These are phyloP conservation scores for Mycena capillaripes DNA, from an alignment of 768 basidiomycete genomes.

Conservation along the genomic window DNA sequence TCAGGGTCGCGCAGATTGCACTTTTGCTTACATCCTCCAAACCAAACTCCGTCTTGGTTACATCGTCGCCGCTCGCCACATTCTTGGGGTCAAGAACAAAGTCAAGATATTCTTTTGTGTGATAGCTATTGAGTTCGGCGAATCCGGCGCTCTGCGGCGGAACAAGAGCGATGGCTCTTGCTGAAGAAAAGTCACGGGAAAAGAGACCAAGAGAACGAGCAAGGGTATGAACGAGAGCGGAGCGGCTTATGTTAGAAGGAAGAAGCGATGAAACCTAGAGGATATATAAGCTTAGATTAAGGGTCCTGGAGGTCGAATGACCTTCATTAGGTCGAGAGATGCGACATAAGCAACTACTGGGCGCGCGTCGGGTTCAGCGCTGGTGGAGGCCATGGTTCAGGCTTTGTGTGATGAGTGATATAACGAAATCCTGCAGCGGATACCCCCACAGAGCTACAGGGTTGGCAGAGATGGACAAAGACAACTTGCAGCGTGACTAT, in stretches of 20 bases:
- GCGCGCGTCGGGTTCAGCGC: constrained; percentile 10
- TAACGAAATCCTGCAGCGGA: too few species aligned
- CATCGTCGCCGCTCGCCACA: constrained; percentile 32
- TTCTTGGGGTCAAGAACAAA: constrained; percentile 59
- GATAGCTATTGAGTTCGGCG: constrained; percentile 75
- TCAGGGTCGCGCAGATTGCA: not conserved
- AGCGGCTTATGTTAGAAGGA: constrained; percentile 79
- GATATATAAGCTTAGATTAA: not conserved
- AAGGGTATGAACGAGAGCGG: constrained; percentile 75
- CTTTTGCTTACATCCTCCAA: constrained; percentile 65
- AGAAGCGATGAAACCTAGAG: constrained; percentile 65
- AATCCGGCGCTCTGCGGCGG: constrained; percentile 67
- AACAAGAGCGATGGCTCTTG: constrained; percentile 58
- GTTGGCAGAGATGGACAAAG: too few species aligned
- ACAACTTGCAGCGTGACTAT: too few species aligned
- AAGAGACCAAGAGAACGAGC: constrained; percentile 67
- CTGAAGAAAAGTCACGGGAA: constrained; percentile 42
- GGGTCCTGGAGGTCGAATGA: not conserved
- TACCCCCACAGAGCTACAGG: too few species aligned
- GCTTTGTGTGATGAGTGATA: not conserved
- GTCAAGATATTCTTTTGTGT: constrained; percentile 80
- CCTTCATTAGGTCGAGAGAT: constrained; percentile 33
- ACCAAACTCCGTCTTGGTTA: constrained; percentile 61
- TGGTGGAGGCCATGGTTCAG: not conserved
- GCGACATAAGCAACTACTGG: constrained; percentile 28